Evolutionary conservation across 495 filamentous ascomycete genomes (phyloP).

Genomic region (Podospora bellae-mahoneyi): DNA sequence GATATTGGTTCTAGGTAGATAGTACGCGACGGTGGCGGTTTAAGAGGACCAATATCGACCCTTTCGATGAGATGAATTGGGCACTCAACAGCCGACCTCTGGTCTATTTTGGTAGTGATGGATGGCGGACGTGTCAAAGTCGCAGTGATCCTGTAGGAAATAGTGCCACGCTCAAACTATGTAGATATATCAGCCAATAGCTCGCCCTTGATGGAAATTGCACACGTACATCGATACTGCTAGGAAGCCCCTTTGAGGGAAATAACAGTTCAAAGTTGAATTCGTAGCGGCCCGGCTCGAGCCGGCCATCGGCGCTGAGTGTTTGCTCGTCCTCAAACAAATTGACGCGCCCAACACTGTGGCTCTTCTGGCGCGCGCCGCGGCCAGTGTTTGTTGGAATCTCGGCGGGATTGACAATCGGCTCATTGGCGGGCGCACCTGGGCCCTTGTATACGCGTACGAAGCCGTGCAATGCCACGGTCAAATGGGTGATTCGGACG

Average conservation of each 20-base stretch:
- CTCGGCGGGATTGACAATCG: constrained; percentile 43
- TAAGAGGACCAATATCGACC: constrained; percentile 55
- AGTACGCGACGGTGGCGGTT: constrained; percentile 60
- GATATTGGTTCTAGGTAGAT: constrained; percentile 77
- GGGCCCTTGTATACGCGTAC: constrained; percentile 83
- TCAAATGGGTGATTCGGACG: constrained; percentile 84
- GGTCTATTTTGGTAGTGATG: constrained; percentile 51
- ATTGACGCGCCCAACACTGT: constrained; percentile 76
- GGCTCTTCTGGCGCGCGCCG: constrained; percentile 60
- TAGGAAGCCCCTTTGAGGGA: constrained; percentile 76
- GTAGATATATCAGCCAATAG: constrained; percentile 21
- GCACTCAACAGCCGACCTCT: constrained; percentile 70
- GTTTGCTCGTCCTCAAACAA: constrained; percentile 90
- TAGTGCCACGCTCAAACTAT: constrained; percentile 92
- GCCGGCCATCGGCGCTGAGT: constrained; percentile 83
- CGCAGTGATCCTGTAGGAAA: constrained; percentile 84
- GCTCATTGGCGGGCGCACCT: constrained; percentile 59
- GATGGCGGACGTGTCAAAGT: constrained; percentile 88
- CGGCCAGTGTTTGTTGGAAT: constrained; percentile 42
- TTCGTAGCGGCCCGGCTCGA: constrained; percentile 81
- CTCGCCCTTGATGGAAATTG: neutral
- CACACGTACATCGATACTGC: constrained; percentile 82
- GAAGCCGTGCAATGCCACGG: constrained; percentile 80
- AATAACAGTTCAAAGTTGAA: constrained; percentile 86
- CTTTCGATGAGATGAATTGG: constrained; percentile 76